These are phyloP conservation scores for Coleophoma crateriformis DNA, from an alignment of 2,329 filamentous ascomycete species.

Conservation along the genomic window DNA sequence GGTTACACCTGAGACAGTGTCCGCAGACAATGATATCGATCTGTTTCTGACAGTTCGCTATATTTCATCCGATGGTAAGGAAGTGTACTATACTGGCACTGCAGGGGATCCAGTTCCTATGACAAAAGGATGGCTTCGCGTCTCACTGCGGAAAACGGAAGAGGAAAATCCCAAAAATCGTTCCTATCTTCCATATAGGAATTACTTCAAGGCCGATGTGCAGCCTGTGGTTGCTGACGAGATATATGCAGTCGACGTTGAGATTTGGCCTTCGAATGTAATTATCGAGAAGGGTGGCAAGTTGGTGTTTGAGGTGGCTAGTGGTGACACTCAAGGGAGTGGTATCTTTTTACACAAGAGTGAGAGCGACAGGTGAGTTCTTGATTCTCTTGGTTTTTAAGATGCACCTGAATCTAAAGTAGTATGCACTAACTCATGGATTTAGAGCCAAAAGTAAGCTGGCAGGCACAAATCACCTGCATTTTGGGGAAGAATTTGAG, in stretches of 20 bases:
- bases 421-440: background rate
- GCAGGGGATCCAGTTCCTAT: slow-evolving; percentile 58
- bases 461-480: slow-evolving; percentile 44
- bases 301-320: slow-evolving; percentile 49
- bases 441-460: slow-evolving; percentile 32
- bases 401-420: background rate
- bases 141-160: slow-evolving; percentile 49
- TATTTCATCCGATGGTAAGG: slow-evolving; percentile 45
- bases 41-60: slow-evolving; percentile 59
- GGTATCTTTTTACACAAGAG: slow-evolving; percentile 51
- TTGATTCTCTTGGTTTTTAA: background rate
- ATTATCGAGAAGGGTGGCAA: slow-evolving; percentile 44
- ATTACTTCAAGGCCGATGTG: slow-evolving; percentile 53
- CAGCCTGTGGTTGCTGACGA: slow-evolving; percentile 47
- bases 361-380: slow-evolving; percentile 38
- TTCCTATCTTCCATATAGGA: slow-evolving; percentile 48
- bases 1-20: slow-evolving; percentile 21
- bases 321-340: slow-evolving; percentile 53
- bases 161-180: slow-evolving; percentile 43
- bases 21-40: slow-evolving; percentile 45
- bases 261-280: slow-evolving; percentile 61
- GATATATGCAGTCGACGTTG: slow-evolving; percentile 54
- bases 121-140: slow-evolving; percentile 59
- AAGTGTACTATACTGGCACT: slow-evolving; percentile 61
- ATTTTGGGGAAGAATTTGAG: slow-evolving; percentile 40